phyloP scores from a whole-genome alignment of 2,329 filamentous ascomycete genomes.

The Paecilomyces formosus region DNA sequence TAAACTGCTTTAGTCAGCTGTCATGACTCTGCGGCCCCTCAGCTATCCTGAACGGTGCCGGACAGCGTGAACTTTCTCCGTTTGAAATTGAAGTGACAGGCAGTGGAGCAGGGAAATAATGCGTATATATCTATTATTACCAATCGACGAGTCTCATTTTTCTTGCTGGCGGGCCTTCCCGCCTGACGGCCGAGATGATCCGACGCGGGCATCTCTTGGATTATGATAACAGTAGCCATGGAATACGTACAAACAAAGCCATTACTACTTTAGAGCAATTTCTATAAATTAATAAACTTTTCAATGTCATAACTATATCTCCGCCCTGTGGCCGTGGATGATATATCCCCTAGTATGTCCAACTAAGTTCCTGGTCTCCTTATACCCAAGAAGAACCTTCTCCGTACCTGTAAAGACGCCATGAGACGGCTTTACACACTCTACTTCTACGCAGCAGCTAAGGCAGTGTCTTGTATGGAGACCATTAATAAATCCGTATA shows the following conservation, averaged over 20 bases:
- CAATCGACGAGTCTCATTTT: background rate
- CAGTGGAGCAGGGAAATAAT: background rate
- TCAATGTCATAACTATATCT: too few relatives aligned
- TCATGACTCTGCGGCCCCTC: slow-evolving; percentile 1
- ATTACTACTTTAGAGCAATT: too few relatives aligned
- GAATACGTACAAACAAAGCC: background rate
- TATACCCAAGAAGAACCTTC: too few relatives aligned
- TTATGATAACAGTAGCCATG: background rate
- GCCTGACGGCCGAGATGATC: background rate
- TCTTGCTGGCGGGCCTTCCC: background rate
- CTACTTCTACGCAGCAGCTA: too few relatives aligned
- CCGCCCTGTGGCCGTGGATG: too few relatives aligned
- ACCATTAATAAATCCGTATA: background rate
- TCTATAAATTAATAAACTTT: too few relatives aligned
- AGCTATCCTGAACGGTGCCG: background rate
- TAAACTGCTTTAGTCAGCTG: slow-evolving; percentile 6
- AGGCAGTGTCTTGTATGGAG: background rate
- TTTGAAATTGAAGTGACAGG: background rate
- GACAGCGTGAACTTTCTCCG: background rate
- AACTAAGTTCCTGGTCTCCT: too few relatives aligned
- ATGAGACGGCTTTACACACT: too few relatives aligned
- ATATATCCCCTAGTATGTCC: too few relatives aligned
- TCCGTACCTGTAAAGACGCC: too few relatives aligned
- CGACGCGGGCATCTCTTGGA: too few relatives aligned
- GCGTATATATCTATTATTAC: too few relatives aligned